These are phyloP conservation scores for Luzula sylvatica DNA, from an alignment of 176 grass and related monocot species.

Conservation along the genomic window DNA sequence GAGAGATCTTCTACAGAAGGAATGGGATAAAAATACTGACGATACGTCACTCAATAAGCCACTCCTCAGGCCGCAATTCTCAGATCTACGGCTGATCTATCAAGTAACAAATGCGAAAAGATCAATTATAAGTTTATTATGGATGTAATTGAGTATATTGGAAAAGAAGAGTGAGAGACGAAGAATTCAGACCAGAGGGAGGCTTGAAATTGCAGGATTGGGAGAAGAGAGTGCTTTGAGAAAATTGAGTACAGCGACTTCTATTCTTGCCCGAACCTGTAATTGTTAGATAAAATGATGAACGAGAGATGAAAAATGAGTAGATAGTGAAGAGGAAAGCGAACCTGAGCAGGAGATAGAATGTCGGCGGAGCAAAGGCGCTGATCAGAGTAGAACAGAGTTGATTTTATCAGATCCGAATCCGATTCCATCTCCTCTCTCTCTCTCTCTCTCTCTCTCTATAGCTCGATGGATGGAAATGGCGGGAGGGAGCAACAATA, in stretches of 20 bases:
- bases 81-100: conserved; percentile 47
- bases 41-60: conserved; percentile 52
- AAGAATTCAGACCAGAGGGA: conserved; percentile 38
- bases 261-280: conserved; percentile 71
- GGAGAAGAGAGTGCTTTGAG: conserved; percentile 44
- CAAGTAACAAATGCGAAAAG: not conserved
- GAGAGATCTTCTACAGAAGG: conserved; percentile 66
- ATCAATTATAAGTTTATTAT: not conserved
- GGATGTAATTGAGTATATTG: not conserved
- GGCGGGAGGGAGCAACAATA: not conserved
- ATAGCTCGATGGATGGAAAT: not conserved
- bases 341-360: conserved; percentile 51
- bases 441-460: not conserved
- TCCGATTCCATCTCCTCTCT: conserved; percentile 13
- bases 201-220: conserved; percentile 42
- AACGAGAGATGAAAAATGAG: not conserved
- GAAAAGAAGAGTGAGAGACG: not conserved
- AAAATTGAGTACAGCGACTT: conserved; percentile 81
- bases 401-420: conserved; percentile 41
- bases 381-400: conserved; percentile 64
- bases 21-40: conserved; percentile 58
- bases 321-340: not conserved
- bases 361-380: conserved; percentile 86
- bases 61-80: conserved; percentile 45
- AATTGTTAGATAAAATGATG: not conserved